These are phyloP conservation scores for Phytophthora vignae DNA, from an alignment of 352 stramenopile genomes.

Conservation along the genomic window DNA sequence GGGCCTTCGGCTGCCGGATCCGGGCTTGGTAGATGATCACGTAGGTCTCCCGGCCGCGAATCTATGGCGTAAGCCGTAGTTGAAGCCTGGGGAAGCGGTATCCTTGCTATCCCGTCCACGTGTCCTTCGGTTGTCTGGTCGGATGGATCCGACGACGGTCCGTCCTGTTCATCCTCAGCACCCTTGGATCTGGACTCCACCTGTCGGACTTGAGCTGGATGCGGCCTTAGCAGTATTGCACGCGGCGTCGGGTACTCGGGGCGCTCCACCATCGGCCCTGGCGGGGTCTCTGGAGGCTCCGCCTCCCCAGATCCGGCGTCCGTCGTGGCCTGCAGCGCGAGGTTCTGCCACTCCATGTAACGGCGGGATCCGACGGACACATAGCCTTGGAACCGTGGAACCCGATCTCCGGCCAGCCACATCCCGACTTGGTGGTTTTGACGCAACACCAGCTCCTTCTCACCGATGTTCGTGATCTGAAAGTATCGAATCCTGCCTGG, in stretches of 20 bases:
- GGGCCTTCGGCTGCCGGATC: no score
- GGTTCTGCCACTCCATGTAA: constrained; percentile 16
- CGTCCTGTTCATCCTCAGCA: not conserved
- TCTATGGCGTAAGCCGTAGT: no score
- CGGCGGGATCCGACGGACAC: constrained; percentile 9
- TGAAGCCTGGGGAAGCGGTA: no score
- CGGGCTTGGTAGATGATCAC: no score
- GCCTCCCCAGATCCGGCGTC: not conserved
- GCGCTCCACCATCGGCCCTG: not conserved
- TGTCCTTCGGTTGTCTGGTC: not conserved
- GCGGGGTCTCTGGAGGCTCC: not conserved
- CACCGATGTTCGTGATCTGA: constrained; percentile 7
- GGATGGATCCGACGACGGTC: not conserved
- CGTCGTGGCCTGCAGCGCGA: constrained; percentile 1
- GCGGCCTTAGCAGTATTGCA: not conserved
- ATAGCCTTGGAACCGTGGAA: constrained; percentile 6
- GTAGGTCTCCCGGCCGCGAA: no score
- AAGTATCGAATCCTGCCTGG: not conserved
- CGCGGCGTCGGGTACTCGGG: not conserved
- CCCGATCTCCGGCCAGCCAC: constrained; percentile 14
- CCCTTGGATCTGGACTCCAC: not conserved
- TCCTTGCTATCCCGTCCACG: no score
- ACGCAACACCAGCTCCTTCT: not conserved
- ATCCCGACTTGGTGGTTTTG: constrained; percentile 1
- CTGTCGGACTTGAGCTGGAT: not conserved